These are phyloP conservation scores for Talaromyces stipitatus DNA, from an alignment of 495 filamentous ascomycete genomes.

Conservation along the genomic window DNA sequence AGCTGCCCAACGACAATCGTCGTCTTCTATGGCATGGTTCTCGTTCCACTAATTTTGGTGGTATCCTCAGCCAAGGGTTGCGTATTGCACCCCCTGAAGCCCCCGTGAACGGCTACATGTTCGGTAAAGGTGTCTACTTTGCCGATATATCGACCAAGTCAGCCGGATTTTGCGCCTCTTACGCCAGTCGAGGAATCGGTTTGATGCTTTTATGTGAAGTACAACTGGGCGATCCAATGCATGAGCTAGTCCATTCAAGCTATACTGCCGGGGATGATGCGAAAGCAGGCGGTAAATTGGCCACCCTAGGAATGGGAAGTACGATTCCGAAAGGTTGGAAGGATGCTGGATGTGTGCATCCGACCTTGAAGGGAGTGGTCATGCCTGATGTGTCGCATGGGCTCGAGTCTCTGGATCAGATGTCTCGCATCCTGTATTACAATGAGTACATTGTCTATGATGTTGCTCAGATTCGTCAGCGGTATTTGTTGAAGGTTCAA, in stretches of 20 bases:
- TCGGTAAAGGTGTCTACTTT: conserved; percentile 86
- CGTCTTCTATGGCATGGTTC: conserved; percentile 79
- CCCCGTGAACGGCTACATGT: conserved; percentile 70
- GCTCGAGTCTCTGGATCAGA: background rate
- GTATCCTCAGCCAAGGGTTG: conserved; percentile 76
- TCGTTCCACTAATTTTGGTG: conserved; percentile 70
- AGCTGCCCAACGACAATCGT: conserved; percentile 44
- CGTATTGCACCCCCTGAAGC: conserved; percentile 83
- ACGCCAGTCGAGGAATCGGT: conserved; percentile 49
- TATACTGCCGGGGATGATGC: conserved; percentile 58
- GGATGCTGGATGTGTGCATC: conserved; percentile 60
- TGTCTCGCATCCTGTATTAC: conserved; percentile 14
- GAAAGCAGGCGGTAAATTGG: conserved; percentile 47
- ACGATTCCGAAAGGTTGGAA: conserved; percentile 63
- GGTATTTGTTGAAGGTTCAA: conserved; percentile 65
- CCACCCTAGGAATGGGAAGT: conserved; percentile 60
- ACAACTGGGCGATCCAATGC: conserved; percentile 66
- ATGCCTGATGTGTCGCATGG: conserved; percentile 39
- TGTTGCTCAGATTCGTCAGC: conserved; percentile 65
- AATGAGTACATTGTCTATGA: conserved; percentile 74
- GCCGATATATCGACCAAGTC: conserved; percentile 77
- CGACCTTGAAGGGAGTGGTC: conserved; percentile 52
- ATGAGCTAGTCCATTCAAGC: conserved; percentile 41
- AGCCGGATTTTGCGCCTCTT: conserved; percentile 64
- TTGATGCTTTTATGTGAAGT: conserved; percentile 71